A percentile compares a stretch with the other conserved stretches of the same genome.
Conservation (phyloP, 2,329 filamentous ascomycete genomes). For the Ascochyta fabae region DNA sequence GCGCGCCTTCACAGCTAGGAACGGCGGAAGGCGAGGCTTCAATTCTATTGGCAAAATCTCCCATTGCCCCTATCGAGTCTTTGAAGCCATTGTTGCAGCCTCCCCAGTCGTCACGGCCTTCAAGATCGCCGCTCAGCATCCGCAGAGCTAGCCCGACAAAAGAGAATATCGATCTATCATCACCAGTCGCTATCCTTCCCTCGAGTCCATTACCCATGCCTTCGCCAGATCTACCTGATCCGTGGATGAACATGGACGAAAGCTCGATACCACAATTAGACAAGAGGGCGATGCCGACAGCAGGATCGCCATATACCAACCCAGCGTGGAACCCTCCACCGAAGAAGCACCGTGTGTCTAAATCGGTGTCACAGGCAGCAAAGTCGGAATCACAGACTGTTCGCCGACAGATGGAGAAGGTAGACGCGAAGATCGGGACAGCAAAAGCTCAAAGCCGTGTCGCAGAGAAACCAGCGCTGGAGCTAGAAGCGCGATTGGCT, state of each 20-base stretch:
- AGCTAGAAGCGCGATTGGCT: constrained; percentile 13
- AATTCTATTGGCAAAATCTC: constrained; percentile 30
- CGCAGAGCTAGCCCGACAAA: constrained; percentile 27
- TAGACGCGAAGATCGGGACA: background rate
- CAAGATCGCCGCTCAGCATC: constrained; percentile 29
- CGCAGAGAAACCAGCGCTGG: constrained; percentile 3
- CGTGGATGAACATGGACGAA: constrained; percentile 41
- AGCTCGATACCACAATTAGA: constrained; percentile 40
- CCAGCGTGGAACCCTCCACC: constrained; percentile 31
- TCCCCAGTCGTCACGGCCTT: constrained; percentile 16
- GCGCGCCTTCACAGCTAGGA: constrained; percentile 21
- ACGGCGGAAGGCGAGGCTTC: constrained; percentile 28
- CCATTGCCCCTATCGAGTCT: constrained; percentile 13
- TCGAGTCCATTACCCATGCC: constrained; percentile 44
- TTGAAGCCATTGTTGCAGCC: constrained; percentile 20
- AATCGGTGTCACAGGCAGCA: constrained; percentile 18
- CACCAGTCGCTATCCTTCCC: constrained; percentile 20
- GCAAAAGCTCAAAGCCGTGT: background rate
- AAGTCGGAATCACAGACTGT: constrained; percentile 3
- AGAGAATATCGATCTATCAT: constrained; percentile 32
- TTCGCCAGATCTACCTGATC: constrained; percentile 38
- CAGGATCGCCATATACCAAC: constrained; percentile 35
- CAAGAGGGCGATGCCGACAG: constrained; percentile 42
- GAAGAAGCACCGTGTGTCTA: constrained; percentile 28
- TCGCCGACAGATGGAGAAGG: constrained; percentile 16